Conservation (phyloP, 495 filamentous ascomycete genomes). For the Penicillium psychrofluorescens region DNA sequence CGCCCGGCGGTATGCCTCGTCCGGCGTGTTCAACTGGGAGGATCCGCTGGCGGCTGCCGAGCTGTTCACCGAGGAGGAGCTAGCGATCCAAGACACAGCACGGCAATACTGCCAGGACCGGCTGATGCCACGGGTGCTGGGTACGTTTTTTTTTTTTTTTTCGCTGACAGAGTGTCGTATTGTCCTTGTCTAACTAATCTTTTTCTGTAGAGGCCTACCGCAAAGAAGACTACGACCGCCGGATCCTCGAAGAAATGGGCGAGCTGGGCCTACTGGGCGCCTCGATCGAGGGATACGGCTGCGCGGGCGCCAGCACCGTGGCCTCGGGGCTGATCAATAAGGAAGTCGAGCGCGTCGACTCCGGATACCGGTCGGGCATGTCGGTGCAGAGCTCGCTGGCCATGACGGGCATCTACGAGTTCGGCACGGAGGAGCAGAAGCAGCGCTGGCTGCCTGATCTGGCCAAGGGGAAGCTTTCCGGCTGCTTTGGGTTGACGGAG, state of each 20-base stretch:
- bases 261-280: constrained; percentile 87
- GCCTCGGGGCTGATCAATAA: constrained; percentile 90
- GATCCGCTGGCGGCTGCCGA: constrained; percentile 73
- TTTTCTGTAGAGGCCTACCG: constrained; percentile 74
- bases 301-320: constrained; percentile 88
- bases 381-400: constrained; percentile 90
- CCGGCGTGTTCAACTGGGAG: constrained; percentile 77
- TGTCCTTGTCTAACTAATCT: constrained; percentile 1
- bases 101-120: constrained; percentile 88
- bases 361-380: constrained; percentile 92
- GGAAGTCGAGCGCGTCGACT: constrained; percentile 93
- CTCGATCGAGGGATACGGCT: constrained; percentile 86
- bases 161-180: neutral
- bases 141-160: constrained; percentile 46
- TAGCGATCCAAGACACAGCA: constrained; percentile 82
- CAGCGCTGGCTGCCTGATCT: constrained; percentile 76
- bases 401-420: constrained; percentile 96
- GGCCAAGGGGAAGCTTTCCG: constrained; percentile 80
- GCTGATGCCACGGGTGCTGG: constrained; percentile 76
- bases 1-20: constrained; percentile 40
- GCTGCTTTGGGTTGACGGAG: constrained; percentile 93
- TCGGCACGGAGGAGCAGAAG: constrained; percentile 84
- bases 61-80: constrained; percentile 79
- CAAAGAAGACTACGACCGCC: constrained; percentile 83
- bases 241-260: constrained; percentile 92